Evolutionary conservation across 306 rosid genomes (phyloP).

Genomic region (Lupinus albus): DNA sequence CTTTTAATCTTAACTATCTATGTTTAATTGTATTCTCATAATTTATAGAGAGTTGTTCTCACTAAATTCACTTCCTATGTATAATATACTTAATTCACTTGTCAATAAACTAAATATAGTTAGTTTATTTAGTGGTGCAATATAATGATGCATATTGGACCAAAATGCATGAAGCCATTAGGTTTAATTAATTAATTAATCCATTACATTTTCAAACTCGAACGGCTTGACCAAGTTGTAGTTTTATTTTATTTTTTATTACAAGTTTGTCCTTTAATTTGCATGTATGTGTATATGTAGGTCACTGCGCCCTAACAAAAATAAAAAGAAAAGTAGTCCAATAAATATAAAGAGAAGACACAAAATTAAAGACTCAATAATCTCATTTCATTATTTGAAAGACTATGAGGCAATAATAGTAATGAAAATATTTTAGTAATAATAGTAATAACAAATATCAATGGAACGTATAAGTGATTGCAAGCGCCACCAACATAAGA

Average conservation of each 20-base stretch:
- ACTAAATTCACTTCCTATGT: too few species aligned
- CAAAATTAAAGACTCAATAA: not conserved
- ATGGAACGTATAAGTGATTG: slow-evolving; percentile 63
- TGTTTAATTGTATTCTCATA: too few species aligned
- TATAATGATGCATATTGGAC: too few species aligned
- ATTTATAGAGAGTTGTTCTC: too few species aligned
- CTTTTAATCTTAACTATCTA: too few species aligned
- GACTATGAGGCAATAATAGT: too few species aligned
- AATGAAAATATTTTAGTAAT: too few species aligned
- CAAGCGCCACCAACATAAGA: slow-evolving; percentile 68
- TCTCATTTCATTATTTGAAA: not conserved
- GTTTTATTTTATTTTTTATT: not conserved
- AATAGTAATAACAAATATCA: slow-evolving; percentile 45
- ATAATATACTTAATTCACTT: too few species aligned
- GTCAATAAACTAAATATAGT: too few species aligned
- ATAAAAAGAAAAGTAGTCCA: not conserved
- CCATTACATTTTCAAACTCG: not conserved
- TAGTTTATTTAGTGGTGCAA: too few species aligned
- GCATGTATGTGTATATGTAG: not conserved
- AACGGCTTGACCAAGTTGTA: slow-evolving; percentile 19
- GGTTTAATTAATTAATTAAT: not conserved
- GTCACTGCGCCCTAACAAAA: not conserved
- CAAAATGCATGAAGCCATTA: not conserved
- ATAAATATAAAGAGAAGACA: slow-evolving; percentile 34
- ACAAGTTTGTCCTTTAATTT: not conserved